Evolutionary conservation across 495 filamentous ascomycete species (phyloP), one percentile per base, ranked within the genome.

Genomic region (Opeltia flavorubescens): DNA sequence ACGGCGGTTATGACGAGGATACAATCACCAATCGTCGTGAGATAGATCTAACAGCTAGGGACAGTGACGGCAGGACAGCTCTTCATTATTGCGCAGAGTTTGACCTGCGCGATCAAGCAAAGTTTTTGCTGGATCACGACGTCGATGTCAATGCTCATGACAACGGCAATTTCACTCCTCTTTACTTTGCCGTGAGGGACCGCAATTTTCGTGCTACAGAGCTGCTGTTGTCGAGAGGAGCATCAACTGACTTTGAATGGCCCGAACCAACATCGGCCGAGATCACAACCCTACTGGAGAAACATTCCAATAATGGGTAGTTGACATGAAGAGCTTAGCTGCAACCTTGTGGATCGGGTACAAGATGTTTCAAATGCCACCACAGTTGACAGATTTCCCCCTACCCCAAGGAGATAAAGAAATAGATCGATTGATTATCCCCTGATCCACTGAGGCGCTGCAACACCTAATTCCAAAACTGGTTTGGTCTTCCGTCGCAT

Each of bases 41-140:
- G 12, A 43, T 43, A 1, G 40, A 43, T n/a, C n/a, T 24, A 6
- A 17, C 15, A 1, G 48, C 43, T 21, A 58, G 46, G 23, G 25
- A 41, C 4, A 43, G 44, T 17, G 49, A 55, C 17, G 57, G 55
- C 4, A 52, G 52, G 30, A 57, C 57, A 9, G 52, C 40, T n/a
- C 50, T 59, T 25, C 57, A 59, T 39, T 53, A 52, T 36, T 59
- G 57, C 41, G 57, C 57, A 11, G 50, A 52, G 20, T 57, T 57
- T 27, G 55, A 55, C 25, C 51, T 57, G 28, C 11, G 33, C 9
- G 52, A 48, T n/a, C 54, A 48, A 5, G 50, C 55, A 18, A 23
- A 47, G 7, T 21, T 49, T 1, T 35, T 59, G 2, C 33, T 59
- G 30, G 48, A 56, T 15, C 44, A 56, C 33, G 57, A 55, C 23